Base-by-base conservation (phyloP, 148 eudicot species). In the Drosera capensis region DNA sequence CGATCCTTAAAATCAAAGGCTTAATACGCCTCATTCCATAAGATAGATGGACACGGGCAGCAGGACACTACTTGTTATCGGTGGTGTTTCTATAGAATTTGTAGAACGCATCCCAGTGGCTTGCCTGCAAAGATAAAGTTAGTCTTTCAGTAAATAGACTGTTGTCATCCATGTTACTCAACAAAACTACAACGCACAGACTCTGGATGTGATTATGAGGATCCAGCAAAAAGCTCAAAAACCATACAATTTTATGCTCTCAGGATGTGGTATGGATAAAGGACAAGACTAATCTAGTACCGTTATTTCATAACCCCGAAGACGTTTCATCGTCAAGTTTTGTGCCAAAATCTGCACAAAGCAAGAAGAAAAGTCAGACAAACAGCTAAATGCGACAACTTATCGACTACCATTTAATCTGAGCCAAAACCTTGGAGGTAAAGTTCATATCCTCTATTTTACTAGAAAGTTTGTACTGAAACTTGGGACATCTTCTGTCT, bases 31-130 rank as follows among this genome's bases (percentile, higher is more conserved):
- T n/a, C n/a, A n/a, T n/a, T n/a, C n/a, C n/a, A n/a, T n/a, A n/a
- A 19, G 25, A 20, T 17, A 6, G 22, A 25, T 4, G 17, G 19
- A 48, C 19, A 12, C 13, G 36, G 22, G 9, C 20, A 49, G 30
- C 25, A 44, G 43, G 26, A 60, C 59, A 58, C 13, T 51, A 87
- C 96, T 90, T 90, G 73, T 90, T 84, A 65, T 90, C 99, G 29
- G 99, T 78, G 35, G 99, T 90, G 65, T 78, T 90, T 67, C 80
- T 68, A 77, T 90, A 90, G 80, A 90, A 90, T 51, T 74, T 31
- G 61, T 90, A 80, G 56, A 90, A 90, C 38, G 82, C 76, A 54
- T 90, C 99, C 99, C 99, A 90, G 59, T 90, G 95, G 42, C 67
- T 67, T 45, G 79, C 77, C 99, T 90, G 95, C 71, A 48, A 52